Evolutionary conservation across 225 moss, liverwort and hornwort species (phyloP).

Genomic region (Neckera pumila): DNA sequence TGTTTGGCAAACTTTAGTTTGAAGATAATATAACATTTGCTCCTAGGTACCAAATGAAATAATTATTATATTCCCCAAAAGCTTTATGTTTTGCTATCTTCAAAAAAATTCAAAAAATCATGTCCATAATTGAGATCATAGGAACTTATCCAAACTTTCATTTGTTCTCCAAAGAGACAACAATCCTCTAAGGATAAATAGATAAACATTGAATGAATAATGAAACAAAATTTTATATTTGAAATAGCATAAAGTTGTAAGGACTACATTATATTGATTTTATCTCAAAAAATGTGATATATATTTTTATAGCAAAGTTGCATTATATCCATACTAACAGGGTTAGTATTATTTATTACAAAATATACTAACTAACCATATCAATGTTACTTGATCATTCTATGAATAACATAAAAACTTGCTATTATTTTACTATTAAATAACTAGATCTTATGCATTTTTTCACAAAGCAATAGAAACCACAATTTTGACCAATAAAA

Average conservation of each 20-base stretch:
- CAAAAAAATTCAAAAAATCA: background rate
- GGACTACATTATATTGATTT: background rate
- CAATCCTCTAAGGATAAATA: rapidly evolving
- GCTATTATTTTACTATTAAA: background rate
- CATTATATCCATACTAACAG: background rate
- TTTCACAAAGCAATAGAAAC: too few species aligned
- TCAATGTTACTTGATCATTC: background rate
- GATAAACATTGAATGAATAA: background rate
- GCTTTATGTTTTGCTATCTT: background rate
- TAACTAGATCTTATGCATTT: too few species aligned
- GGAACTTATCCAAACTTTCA: rapidly evolving
- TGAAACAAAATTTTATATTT: rapidly evolving
- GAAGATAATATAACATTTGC: background rate
- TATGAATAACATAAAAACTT: background rate
- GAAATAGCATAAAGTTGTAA: background rate
- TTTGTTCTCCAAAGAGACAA: rapidly evolving
- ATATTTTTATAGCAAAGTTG: background rate
- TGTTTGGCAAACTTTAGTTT: background rate
- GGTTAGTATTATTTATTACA: rapidly evolving
- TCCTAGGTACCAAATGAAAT: rapidly evolving
- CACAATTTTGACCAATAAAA: too few species aligned
- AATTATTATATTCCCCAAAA: background rate
- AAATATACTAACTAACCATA: background rate
- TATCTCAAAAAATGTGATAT: background rate
- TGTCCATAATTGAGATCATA: background rate